Evolutionary conservation across 495 filamentous ascomycete species (phyloP).

Genomic region (Penicillium roqueforti): DNA sequence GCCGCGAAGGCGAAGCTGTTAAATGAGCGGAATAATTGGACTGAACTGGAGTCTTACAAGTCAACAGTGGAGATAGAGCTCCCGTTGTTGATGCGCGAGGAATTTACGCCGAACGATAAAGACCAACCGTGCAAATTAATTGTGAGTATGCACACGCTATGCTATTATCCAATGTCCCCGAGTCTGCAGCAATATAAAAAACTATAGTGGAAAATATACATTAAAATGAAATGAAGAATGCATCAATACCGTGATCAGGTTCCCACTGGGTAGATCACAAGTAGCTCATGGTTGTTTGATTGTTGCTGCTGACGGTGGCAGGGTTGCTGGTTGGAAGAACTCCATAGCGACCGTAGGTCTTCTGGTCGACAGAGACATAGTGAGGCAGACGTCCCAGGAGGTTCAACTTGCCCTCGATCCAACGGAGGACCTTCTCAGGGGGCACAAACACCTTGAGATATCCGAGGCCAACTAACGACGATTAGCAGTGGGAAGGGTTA

Average conservation of each 20-base stretch:
- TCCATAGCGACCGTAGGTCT: slow-evolving; percentile 92
- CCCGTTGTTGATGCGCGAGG: slow-evolving; percentile 23
- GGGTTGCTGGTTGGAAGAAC: slow-evolving; percentile 65
- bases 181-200: slow-evolving; percentile 11
- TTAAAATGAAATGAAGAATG: slow-evolving; percentile 20
- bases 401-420: slow-evolving; percentile 80
- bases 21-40: slow-evolving; percentile 11
- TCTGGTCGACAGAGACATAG: slow-evolving; percentile 90
- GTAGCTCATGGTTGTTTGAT: slow-evolving; percentile 52
- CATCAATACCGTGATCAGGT: slow-evolving; percentile 33
- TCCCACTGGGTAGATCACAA: slow-evolving; percentile 62
- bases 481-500: slow-evolving; percentile 10
- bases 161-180: slow-evolving; percentile 23
- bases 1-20: slow-evolving; percentile 8
- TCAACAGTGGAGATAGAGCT: slow-evolving; percentile 13
- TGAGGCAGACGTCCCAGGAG: slow-evolving; percentile 76
- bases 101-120: slow-evolving; percentile 23
- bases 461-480: slow-evolving; percentile 65
- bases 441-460: slow-evolving; percentile 80
- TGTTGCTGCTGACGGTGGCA: slow-evolving; percentile 30
- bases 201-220: slow-evolving; percentile 35
- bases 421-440: slow-evolving; percentile 74
- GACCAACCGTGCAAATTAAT: slow-evolving; percentile 24
- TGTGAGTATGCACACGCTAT: slow-evolving; percentile 24
- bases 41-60: slow-evolving; percentile 3